Conservation (phyloP, 495 filamentous ascomycete genomes). For the Neurospora hispaniola region DNA sequence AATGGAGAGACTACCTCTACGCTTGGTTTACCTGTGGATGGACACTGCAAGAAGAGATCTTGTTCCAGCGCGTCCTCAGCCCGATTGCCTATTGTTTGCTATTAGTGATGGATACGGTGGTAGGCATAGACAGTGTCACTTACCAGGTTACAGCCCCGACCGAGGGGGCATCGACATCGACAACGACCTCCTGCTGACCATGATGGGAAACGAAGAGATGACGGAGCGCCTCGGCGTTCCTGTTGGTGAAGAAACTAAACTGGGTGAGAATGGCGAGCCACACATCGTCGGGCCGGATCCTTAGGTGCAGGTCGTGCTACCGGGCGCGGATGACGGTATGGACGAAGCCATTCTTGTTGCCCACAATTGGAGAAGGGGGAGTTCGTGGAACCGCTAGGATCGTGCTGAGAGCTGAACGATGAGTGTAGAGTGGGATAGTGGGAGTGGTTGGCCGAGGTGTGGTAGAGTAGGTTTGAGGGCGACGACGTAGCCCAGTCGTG, state of each 20-base stretch:
- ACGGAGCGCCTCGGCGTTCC: slow-evolving; percentile 35
- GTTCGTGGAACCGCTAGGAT: background rate
- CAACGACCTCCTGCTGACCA: background rate
- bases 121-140: too few relatives aligned
- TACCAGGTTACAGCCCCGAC: background rate
- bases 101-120: too few relatives aligned
- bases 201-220: slow-evolving; percentile 31
- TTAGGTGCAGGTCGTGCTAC: slow-evolving; percentile 42
- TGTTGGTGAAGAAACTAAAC: slow-evolving; percentile 41
- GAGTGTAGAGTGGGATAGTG: background rate
- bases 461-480: background rate
- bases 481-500: background rate
- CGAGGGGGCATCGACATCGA: background rate
- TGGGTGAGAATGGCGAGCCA: slow-evolving; percentile 50
- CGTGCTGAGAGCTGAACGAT: background rate
- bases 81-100: too few relatives aligned
- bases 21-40: too few relatives aligned
- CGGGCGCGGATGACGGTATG: slow-evolving; percentile 40
- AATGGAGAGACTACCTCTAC: slow-evolving; percentile 7
- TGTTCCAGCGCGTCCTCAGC: too few relatives aligned
- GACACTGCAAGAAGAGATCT: too few relatives aligned
- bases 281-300: slow-evolving; percentile 50
- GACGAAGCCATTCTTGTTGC: slow-evolving; percentile 40
- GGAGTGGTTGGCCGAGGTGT: background rate
- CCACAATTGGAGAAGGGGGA: background rate